Percentiles rank a stretch among this genome's conserved stretches.
These are phyloP conservation scores for Jatropha curcas DNA, from an alignment of 345 rosid species.

Conservation along the genomic window DNA sequence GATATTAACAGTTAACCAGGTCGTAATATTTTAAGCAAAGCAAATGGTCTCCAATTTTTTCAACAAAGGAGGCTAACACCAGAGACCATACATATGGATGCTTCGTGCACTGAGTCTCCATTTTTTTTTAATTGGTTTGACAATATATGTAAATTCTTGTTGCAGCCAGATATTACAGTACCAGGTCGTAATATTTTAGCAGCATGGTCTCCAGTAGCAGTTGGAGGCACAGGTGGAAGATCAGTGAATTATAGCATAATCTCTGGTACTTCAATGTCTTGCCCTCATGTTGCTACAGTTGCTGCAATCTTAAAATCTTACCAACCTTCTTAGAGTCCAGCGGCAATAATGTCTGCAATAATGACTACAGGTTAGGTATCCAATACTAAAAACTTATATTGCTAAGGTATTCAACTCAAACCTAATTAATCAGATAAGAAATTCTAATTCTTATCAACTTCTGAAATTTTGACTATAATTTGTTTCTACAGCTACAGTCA, in stretches of 20 bases:
- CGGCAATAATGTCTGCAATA: constrained; percentile 57
- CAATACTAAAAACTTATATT: background rate
- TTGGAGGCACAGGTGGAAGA: constrained; percentile 19
- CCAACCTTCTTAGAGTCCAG: constrained; percentile 51
- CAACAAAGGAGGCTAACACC: too few species aligned
- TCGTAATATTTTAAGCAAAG: too few species aligned
- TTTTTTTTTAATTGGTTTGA: background rate
- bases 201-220: constrained; percentile 50
- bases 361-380: constrained; percentile 53
- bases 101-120: too few species aligned
- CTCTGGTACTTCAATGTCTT: constrained; percentile 56
- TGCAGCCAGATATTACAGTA: constrained; percentile 50
- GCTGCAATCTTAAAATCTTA: constrained; percentile 46
- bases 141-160: constrained; percentile 9
- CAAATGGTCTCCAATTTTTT: too few species aligned
- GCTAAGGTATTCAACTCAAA: too few species aligned
- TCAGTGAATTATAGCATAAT: constrained; percentile 40
- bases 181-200: constrained; percentile 55
- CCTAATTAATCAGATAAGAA: background rate
- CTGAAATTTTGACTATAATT: background rate
- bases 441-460: background rate
- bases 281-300: constrained; percentile 52
- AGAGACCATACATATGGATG: too few species aligned
- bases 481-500: constrained; percentile 32
- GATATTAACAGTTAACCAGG: too few species aligned